phyloP scores from a whole-genome alignment of 768 basidiomycete genomes.

The Tylopilus rubrobrunneus region DNA sequence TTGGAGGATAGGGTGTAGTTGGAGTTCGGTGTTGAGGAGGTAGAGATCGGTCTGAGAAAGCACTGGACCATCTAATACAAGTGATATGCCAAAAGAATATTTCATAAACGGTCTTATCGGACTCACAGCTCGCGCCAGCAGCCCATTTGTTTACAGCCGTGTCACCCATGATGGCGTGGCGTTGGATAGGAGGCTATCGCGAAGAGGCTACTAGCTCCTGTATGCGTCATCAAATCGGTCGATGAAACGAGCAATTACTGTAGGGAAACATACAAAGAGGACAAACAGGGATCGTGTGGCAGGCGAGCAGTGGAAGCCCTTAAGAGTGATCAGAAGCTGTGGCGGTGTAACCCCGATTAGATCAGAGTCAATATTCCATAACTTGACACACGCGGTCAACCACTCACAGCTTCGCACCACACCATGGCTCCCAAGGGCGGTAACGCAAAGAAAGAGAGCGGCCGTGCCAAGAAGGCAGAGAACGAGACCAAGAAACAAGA shows the following conservation, averaged over 20 bases:
- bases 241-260: not conserved
- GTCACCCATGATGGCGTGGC: slow-evolving; percentile 24
- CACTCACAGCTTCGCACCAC: slow-evolving; percentile 5
- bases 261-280: not conserved
- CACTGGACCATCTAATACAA: slow-evolving; percentile 65
- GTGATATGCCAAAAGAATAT: not conserved
- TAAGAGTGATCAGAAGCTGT: slow-evolving; percentile 14
- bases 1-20: slow-evolving; percentile 70
- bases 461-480: slow-evolving; percentile 87
- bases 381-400: slow-evolving; percentile 1
- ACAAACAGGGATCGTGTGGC: not conserved
- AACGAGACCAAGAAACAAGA: slow-evolving; percentile 81
- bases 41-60: slow-evolving; percentile 80
- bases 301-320: not conserved
- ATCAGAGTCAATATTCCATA: slow-evolving; percentile 10
- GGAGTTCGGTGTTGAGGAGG: slow-evolving; percentile 63
- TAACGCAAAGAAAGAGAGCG: slow-evolving; percentile 91
- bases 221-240: not conserved
- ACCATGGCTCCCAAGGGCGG: slow-evolving; percentile 82
- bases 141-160: slow-evolving; percentile 33
- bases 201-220: not conserved
- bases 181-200: not conserved
- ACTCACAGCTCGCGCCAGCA: slow-evolving; percentile 35
- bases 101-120: not conserved
- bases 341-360: slow-evolving; percentile 25